Base-by-base conservation (phyloP, 768 basidiomycete species). In the Panaeolus papilionaceus region DNA sequence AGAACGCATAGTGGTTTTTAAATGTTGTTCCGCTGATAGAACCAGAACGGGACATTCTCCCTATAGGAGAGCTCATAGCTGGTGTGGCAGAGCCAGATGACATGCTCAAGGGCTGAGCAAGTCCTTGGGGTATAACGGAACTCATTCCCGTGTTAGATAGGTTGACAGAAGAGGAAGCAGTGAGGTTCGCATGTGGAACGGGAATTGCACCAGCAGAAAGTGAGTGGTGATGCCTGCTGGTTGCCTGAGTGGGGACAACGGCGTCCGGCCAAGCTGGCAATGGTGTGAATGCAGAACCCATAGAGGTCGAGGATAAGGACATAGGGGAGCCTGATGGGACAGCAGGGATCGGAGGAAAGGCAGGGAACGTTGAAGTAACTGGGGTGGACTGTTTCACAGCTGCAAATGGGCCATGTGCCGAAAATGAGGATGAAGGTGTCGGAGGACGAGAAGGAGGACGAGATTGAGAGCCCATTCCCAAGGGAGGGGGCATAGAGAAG, bases 41-140 rank as follows among this genome's bases (percentile, higher is more conserved):
- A 63, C 86, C 84, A 28, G 88, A 88, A 54, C 87, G 83, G 47
- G 86, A 85, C 79, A 88, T 83, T 67, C 87, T 80, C 38, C 88
- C 87, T 64, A 87, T 79, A 23, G 82, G 76, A 20, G 78, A 76
- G 65, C 77, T 77, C 37, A 81, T 77, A 0, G 75, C 66, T 8
- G 76, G 70, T 28, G 72, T 54, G 54, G 72, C 40, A 68, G 71
- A 61, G 72, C 70, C 71, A 68, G 79, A 66, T 68, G 74, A 63
- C 67, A 69, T 68, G 33, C 69, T 70, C 37, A 70, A 67, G 20
- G 71, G 68, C 39, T 71, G 73, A 26, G 71, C 58, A 38, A 74
- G 62, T 23, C 69, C 64, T 66, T 67, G 63, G 40, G 67, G 69
- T 37, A 71, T 67, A 23, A 51, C 26, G 10, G 49, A 28, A 51